phyloP scores from a whole-genome alignment of 1,139 yeast genomes.

The Pneumocystis wakefieldiae region DNA sequence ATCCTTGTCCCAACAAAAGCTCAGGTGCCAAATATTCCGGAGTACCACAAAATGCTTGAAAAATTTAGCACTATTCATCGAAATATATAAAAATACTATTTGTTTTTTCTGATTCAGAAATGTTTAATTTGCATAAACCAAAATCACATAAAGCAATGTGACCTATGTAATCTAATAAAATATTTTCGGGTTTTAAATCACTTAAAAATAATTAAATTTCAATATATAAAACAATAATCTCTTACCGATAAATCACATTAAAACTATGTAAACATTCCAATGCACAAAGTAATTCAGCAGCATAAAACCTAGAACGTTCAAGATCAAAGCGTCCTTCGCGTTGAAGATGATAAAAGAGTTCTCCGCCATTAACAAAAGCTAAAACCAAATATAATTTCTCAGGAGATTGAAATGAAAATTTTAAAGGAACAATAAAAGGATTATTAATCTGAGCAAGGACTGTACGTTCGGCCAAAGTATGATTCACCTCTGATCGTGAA shows the following conservation, averaged over 20 bases:
- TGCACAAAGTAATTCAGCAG: slow-evolving; percentile 85
- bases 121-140: neutral
- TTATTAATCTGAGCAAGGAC: slow-evolving; percentile 83
- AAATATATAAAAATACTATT: slow-evolving; percentile 11
- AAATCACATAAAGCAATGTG: slow-evolving; percentile 56
- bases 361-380: slow-evolving; percentile 95
- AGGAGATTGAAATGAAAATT: slow-evolving; percentile 90
- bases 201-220: neutral
- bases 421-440: slow-evolving; percentile 96
- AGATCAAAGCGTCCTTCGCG: slow-evolving; percentile 78
- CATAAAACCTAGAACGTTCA: slow-evolving; percentile 80
- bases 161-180: slow-evolving; percentile 83
- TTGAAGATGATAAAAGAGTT: slow-evolving; percentile 85
- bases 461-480: slow-evolving; percentile 89
- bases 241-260: slow-evolving; percentile 67
- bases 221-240: neutral
- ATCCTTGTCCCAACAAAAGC: slow-evolving; percentile 76
- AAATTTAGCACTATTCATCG: slow-evolving; percentile 10
- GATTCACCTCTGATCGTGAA: slow-evolving; percentile 86
- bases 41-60: slow-evolving; percentile 76
- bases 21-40: slow-evolving; percentile 97
- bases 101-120: neutral
- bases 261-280: slow-evolving; percentile 79
- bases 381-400: slow-evolving; percentile 82
- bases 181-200: slow-evolving; percentile 91